Base-by-base conservation (phyloP, 1,139 yeast genomes). In the Scheffersomyces lignicola region DNA sequence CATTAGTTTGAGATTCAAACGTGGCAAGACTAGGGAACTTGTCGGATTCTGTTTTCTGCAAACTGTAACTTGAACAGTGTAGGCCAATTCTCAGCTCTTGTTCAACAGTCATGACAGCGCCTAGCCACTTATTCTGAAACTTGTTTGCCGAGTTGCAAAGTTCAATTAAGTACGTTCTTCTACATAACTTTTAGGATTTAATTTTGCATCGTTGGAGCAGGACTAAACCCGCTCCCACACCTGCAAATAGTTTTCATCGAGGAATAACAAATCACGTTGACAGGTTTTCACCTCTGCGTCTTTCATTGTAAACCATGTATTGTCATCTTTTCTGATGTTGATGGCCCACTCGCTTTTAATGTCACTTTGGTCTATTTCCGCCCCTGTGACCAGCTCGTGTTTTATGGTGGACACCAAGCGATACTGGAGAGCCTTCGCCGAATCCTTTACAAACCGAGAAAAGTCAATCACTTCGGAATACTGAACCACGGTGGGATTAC, bases 401-500 rank as follows among this genome's bases (percentile, higher is more conserved):
- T 76, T 69, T 1, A 83, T 57, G 48, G 78, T 80, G 7, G 76
- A 69, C 1, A 77, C 50, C 11, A 83, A 56, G 32, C 57, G 62
- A 54, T 81, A 85, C 3, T 52, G 44, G 1, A 47, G 32, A 3
- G 58, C 48, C 2, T 26, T 37, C 2, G 39, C 40, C 1, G 39
- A 12, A 34, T 38, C 52, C 13, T 44, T 54, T 0, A 64, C 35
- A 62, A 75, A 53, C 11, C 21, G 20, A 7, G 7, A 8, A 6
- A 26, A 28, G 39, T 73, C 73, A 30, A 76, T 48, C 3, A 56
- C 59, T 2, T 70, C 60, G 4, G 83, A 76, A 49, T 77, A 83
- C 33, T 74, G 79, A 3, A 86, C 85, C 20, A 84, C 74, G 0
- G 85, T 80, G 25, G 78, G 78, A 48, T 81, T 83, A 32, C 78